phyloP scores from a whole-genome alignment of 352 stramenopile species.

The Pythium sukuiense region DNA sequence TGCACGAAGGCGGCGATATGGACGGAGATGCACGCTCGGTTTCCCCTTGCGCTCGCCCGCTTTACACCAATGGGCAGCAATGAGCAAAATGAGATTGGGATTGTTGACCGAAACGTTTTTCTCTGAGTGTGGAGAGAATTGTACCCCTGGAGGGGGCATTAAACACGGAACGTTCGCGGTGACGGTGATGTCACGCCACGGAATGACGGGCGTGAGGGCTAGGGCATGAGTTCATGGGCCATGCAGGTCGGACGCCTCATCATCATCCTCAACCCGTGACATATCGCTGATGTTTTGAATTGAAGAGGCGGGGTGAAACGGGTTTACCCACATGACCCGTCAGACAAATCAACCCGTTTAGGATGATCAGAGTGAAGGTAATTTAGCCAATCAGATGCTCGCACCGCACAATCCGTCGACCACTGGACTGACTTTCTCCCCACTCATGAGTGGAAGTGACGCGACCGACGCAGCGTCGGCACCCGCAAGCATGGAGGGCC shows the following conservation, averaged over 20 bases:
- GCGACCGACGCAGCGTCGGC: slow-evolving; percentile 15
- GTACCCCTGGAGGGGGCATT: slow-evolving; percentile 7
- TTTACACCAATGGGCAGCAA: slow-evolving; percentile 29
- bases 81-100: slow-evolving; percentile 29
- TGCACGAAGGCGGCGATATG: neutral
- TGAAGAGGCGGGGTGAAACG: neutral
- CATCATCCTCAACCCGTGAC: neutral
- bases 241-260: neutral
- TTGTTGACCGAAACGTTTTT: slow-evolving; percentile 35
- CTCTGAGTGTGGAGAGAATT: slow-evolving; percentile 10
- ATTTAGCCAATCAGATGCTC: slow-evolving; percentile 12
- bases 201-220: slow-evolving; percentile 13
- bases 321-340: neutral
- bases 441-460: slow-evolving; percentile 15
- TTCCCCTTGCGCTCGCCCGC: slow-evolving; percentile 7
- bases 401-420: slow-evolving; percentile 21
- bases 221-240: slow-evolving; percentile 8
- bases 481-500: neutral
- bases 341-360: neutral
- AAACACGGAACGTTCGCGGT: slow-evolving; percentile 18
- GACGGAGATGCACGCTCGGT: slow-evolving; percentile 12
- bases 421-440: slow-evolving; percentile 26
- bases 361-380: neutral
- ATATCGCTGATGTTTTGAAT: neutral
- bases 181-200: slow-evolving; percentile 23